Evolutionary conservation across 805 yeast genomes (phyloP), one percentile per base, ranked within the genome.

Genomic region (Kazachstania viticola): DNA sequence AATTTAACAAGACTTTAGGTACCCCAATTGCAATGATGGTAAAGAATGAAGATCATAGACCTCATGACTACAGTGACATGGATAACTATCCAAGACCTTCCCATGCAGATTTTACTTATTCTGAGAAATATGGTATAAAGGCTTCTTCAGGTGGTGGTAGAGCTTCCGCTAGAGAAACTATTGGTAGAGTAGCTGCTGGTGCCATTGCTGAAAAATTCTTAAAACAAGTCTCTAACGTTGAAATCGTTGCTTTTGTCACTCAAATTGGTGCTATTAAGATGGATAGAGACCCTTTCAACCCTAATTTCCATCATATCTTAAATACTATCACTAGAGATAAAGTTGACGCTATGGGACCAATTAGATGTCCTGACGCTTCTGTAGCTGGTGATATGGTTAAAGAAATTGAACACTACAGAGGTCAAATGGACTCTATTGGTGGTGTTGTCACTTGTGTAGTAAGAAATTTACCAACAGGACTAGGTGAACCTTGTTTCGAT

Each of bases 111-210:
- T 85, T 69, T 69, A 91, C 98, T 15, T 91, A 91, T 61, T 65
- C 82, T 51, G 67, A 71, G 42, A 91, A 91, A 61, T 91, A 91
- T 62, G 94, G 95, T 27, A 69, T 76, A 45, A 91, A 91, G 62
- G 93, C 96, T 4, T 73, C 94, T 4, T 79, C 93, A 23, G 98
- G 98, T 32, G 98, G 98, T 51, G 98, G 98, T 40, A 75, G 98
- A 55, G 80, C 96, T 9, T 75, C 88, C 28, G 98, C 98, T 7
- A 75, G 98, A 60, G 98, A 91, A 62, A 91, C 98, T 27, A 91
- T 91, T 48, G 98, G 98, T 36, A 75, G 98, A 60, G 98, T 91
- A 33, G 97, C 97, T 29, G 97, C 96, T 7, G 96, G 96, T 51
- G 97, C 95, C 31, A 76, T 91, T 58, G 98, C 98, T 30, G 98